Evolutionary conservation across 352 stramenopile species (phyloP), one percentile per base, ranked within the genome.

Genomic region (Elongisporangium prolatum): DNA sequence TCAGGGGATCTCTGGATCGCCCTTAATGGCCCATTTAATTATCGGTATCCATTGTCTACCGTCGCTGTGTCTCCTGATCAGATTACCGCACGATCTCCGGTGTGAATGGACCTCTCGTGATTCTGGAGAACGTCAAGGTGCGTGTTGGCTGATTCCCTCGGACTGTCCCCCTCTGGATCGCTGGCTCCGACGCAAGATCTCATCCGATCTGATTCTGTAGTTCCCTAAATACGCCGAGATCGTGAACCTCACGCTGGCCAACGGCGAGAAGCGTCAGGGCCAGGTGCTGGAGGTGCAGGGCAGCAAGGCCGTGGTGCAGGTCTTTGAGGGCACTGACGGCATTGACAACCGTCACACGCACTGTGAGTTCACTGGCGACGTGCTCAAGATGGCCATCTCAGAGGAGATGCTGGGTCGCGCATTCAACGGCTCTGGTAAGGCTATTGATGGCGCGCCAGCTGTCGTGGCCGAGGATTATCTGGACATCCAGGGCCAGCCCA

Each of bases 71-170:
- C n/a, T 51, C 16, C 11, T 44, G 21, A 11, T 59, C 72, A 94
- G 86, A 97, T 63, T 98, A 98, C 67, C 94, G 95, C 59, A 99
- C 97, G 37, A 99, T 99, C 80, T 94, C 89, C 52, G 96, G 96
- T 65, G 97, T 99, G 21, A 99, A 99, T 69, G 97, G 97, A 60
- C 97, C 97, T 61, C 77, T 99, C 52, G 97, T 99, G 21, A 98
- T 99, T 62, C 83, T 99, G 56, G 97, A 99, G 74, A 99, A 99
- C 81, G 97, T 99, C 56, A 99, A 99, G 85, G 88, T 98, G 47
- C 28, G 59, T 65, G 18, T 7, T 21, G 10, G 0, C 44, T 7
- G 7, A 16, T 52, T 52, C 18, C 59, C 1, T 53, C 18, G 25
- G 59, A 9, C 61, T 52, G 47, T 9, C 22, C 7, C 22, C n/a